Evolutionary conservation across 2,329 filamentous ascomycete species (phyloP), one percentile per base, ranked within the genome.

Genomic region (Pezicula radicicola): DNA sequence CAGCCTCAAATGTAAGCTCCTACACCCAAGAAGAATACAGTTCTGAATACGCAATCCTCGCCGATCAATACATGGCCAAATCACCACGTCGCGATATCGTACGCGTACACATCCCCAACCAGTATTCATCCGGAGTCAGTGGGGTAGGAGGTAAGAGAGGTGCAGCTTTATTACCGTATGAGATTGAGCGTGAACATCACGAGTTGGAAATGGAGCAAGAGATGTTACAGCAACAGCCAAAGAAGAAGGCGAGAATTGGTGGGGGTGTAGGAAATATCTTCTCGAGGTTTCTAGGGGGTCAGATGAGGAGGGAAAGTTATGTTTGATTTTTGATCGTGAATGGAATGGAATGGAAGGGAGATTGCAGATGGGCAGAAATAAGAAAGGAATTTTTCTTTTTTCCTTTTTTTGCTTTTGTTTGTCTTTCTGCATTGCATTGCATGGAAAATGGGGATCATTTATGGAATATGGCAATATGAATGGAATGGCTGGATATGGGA

Each of bases 1-100:
- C 68, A 33, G 61, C 60, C n/a, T 68, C 66, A 9, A 64, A 58
- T 46, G 54, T 68, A 48, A 57, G 61, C 43, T 64, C 61, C 46
- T 68, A 65, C 49, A 40, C 58, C 9, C 13, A 16, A 12, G 63
- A 65, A 21, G 57, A 62, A 19, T 46, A 55, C 25, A 52, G 49
- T 6, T 37, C 33, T 5, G 21, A 47, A 10, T 58, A 51, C 51
- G 52, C 40, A 52, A 51, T 45, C 25, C 44, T 50, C n/a, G 54
- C 51, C 33, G 49, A 42, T 19, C 46, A 19, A 15, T 54, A 50
- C 43, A 53, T 48, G 44, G 37, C 46, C 46, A 25, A 49, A 41
- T 6, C 53, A 51, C 30, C 48, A 56, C 30, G 46, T 7, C 60
- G 62, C n/a, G 63, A 66, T 28, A 48, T 57, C 21, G 63, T 64